Percentiles rank a stretch among this genome's conserved stretches.
These are phyloP conservation scores for Ceratocystis huliohia DNA, from an alignment of 2,329 filamentous ascomycete genomes.

Conservation along the genomic window DNA sequence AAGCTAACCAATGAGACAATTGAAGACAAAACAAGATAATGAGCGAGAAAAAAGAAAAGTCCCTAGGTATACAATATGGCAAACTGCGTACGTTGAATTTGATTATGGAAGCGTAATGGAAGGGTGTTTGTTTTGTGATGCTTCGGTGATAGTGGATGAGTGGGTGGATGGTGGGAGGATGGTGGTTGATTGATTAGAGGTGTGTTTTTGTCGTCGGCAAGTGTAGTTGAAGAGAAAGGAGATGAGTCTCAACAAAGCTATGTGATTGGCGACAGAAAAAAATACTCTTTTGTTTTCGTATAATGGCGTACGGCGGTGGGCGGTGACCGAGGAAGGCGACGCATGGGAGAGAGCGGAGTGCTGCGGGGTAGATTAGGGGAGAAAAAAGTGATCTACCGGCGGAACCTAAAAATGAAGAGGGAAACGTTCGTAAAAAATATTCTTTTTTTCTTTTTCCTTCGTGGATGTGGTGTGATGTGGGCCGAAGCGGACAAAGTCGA, in stretches of 20 bases:
- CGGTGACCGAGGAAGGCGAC: not conserved
- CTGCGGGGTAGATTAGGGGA: not conserved
- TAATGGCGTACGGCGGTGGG: not conserved
- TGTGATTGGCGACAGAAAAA: not conserved
- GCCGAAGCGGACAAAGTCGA: not conserved
- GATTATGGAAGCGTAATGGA: not conserved
- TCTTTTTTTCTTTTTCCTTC: conserved; percentile 39
- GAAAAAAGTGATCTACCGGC: conserved; percentile 52
- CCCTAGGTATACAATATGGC: conserved; percentile 4
- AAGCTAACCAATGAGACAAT: conserved; percentile 2
- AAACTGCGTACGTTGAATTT: not conserved
- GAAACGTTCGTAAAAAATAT: conserved; percentile 51
- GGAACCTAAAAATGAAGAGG: conserved; percentile 71
- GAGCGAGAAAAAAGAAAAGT: not conserved
- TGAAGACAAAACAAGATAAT: no score
- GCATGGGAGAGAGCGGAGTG: not conserved
- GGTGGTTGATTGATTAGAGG: not conserved
- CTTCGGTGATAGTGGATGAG: not conserved
- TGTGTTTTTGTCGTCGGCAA: not conserved
- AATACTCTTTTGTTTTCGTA: not conserved
- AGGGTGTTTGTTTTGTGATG: not conserved
- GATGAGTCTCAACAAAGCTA: not conserved
- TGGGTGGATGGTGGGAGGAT: not conserved
- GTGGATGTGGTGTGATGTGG: not conserved
- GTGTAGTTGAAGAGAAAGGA: not conserved